phyloP scores from a whole-genome alignment of 1,139 yeast genomes.

The Candida pseudoviswanathii region DNA sequence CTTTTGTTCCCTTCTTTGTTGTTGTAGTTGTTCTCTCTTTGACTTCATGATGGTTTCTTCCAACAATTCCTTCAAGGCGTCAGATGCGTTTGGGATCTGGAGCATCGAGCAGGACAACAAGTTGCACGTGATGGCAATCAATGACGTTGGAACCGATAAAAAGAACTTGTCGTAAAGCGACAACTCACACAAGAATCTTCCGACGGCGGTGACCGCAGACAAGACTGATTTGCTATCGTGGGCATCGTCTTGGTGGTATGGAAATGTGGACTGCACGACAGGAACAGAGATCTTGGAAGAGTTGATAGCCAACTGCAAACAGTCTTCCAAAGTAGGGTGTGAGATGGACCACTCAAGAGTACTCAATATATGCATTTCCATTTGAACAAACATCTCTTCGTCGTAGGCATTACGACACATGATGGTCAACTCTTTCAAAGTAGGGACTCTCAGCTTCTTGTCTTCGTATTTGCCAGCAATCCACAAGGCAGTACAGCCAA shows the following conservation, averaged over 20 bases:
- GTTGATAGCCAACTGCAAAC: conserved; percentile 55
- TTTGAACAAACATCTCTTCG: conserved; percentile 87
- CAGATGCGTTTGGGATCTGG: conserved; percentile 43
- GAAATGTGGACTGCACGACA: conserved; percentile 19
- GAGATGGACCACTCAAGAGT: conserved; percentile 84
- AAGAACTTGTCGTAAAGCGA: conserved; percentile 73
- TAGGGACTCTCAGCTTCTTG: conserved; percentile 81
- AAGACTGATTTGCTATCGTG: conserved; percentile 24
- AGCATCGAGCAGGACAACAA: conserved; percentile 71
- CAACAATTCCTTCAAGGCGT: conserved; percentile 28
- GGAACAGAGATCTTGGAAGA: conserved; percentile 24
- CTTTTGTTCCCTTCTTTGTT: conserved; percentile 3
- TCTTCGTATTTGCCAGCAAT: conserved; percentile 93
- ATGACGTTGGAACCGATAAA: conserved; percentile 60
- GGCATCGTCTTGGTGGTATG: conserved; percentile 1
- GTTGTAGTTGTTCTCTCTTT: conserved; percentile 5
- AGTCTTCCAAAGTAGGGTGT: conserved; percentile 63
- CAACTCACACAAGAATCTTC: conserved; percentile 74
- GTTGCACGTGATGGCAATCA: conserved; percentile 70
- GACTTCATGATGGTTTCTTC: conserved; percentile 13
- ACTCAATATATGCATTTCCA: conserved; percentile 87
- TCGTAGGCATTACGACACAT: conserved; percentile 88
- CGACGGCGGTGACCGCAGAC: conserved; percentile 55
- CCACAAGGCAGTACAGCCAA: conserved; percentile 94
- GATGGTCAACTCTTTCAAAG: conserved; percentile 70